These are phyloP conservation scores for Apiospora kogelbergensis DNA, from an alignment of 2,329 filamentous ascomycete species.

Conservation along the genomic window DNA sequence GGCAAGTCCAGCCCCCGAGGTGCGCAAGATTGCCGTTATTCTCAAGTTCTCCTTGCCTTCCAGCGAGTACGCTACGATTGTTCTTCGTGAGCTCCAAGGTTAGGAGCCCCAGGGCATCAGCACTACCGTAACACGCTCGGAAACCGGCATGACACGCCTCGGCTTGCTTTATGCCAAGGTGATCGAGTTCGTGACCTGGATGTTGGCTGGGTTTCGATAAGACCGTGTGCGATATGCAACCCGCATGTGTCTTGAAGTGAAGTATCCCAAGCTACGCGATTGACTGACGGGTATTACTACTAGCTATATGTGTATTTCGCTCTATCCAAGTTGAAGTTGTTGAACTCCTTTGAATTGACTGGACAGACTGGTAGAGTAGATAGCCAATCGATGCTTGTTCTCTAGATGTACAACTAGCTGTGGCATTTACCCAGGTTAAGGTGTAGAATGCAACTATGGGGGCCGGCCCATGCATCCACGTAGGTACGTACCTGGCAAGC, in stretches of 20 bases:
- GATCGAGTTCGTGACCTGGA: background rate
- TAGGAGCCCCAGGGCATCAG: constrained; percentile 1
- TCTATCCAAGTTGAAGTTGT: too few relatives aligned
- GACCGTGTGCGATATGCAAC: too few relatives aligned
- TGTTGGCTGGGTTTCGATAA: too few relatives aligned
- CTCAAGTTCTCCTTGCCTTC: constrained; percentile 32
- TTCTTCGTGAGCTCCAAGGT: constrained; percentile 33
- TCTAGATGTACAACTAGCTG: too few relatives aligned
- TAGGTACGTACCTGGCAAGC: background rate
- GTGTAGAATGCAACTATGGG: background rate
- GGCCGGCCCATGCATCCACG: background rate
- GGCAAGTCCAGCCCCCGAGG: constrained; percentile 12
- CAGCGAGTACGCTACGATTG: constrained; percentile 35
- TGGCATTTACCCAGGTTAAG: background rate
- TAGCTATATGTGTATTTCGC: too few relatives aligned
- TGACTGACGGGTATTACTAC: too few relatives aligned
- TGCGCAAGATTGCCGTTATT: constrained; percentile 33
- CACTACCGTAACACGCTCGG: background rate
- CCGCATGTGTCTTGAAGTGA: too few relatives aligned
- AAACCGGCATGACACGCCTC: too few relatives aligned
- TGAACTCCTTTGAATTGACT: too few relatives aligned
- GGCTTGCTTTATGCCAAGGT: background rate
- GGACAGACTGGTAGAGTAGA: background rate
- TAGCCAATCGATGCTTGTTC: background rate
- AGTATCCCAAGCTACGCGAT: too few relatives aligned